Evolutionary conservation across 2,329 filamentous ascomycete species (phyloP).

Genomic region (Neopestalotiopsis rosae): DNA sequence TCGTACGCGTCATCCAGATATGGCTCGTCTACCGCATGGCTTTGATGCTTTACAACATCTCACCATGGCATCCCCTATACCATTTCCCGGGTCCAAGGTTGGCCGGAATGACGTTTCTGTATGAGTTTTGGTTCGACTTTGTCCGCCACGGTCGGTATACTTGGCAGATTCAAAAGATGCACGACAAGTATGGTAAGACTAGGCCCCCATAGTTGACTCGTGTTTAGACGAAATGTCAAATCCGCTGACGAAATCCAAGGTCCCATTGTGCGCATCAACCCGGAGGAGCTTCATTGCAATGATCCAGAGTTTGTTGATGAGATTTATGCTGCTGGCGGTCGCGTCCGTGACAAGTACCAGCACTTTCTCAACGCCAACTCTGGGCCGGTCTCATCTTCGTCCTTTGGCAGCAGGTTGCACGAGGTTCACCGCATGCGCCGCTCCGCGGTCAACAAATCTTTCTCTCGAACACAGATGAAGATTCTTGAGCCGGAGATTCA

Average conservation of each 20-base stretch:
- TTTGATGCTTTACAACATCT: conserved; percentile 28
- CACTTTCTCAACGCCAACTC: background rate
- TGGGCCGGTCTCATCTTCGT: background rate
- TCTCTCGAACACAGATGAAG: conserved; percentile 35
- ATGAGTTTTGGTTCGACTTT: conserved; percentile 30
- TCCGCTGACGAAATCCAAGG: background rate
- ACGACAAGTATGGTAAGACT: conserved; percentile 29
- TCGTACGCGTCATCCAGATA: conserved; percentile 15
- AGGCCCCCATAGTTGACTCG: too few relatives aligned
- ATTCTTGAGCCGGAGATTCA: conserved; percentile 37
- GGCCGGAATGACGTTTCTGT: conserved; percentile 25
- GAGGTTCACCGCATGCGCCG: conserved; percentile 35
- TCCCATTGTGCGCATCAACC: conserved; percentile 26
- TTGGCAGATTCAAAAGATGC: conserved; percentile 27
- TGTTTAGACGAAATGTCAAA: too few relatives aligned
- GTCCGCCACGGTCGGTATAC: conserved; percentile 25
- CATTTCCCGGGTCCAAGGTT: conserved; percentile 28
- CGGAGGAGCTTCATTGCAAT: conserved; percentile 30
- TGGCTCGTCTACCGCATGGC: conserved; percentile 22
- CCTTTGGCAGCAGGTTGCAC: conserved; percentile 32
- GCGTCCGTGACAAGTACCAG: conserved; percentile 35
- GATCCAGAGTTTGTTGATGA: conserved; percentile 41
- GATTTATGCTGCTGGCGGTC: conserved; percentile 39
- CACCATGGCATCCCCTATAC: conserved; percentile 27
- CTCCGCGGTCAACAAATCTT: conserved; percentile 34